Evolutionary conservation across 2,329 filamentous ascomycete genomes (phyloP).

Genomic region (Fusarium hostae): DNA sequence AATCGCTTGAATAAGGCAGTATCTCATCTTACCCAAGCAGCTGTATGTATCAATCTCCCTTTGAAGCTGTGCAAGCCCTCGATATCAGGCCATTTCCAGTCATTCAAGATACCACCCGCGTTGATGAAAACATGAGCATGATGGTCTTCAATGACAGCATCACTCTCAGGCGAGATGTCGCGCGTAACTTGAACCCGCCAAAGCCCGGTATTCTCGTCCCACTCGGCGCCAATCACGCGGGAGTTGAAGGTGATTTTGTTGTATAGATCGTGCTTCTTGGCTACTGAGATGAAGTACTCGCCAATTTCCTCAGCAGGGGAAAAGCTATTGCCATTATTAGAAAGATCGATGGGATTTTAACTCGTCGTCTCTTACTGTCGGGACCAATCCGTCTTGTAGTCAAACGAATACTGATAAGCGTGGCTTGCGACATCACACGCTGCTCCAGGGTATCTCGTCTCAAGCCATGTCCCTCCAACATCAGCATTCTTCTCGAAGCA

Average conservation of each 20-base stretch:
- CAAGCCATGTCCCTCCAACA: conserved; percentile 19
- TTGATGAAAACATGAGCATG: conserved; percentile 11
- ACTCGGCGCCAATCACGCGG: not conserved
- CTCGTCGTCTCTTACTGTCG: not conserved
- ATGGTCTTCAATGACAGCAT: not conserved
- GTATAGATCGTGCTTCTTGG: not conserved
- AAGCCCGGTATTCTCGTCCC: not conserved
- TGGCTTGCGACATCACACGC: conserved; percentile 14
- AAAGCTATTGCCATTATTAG: not conserved
- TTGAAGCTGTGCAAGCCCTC: not conserved
- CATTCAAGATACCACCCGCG: conserved; percentile 6
- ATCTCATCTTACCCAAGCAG: not conserved
- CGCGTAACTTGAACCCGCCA: not conserved
- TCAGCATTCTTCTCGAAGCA: conserved; percentile 18
- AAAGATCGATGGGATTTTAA: not conserved
- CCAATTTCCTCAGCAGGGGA: conserved; percentile 6
- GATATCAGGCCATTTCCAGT: conserved; percentile 21
- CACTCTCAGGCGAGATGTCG: not conserved
- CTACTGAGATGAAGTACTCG: conserved; percentile 13
- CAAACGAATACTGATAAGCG: conserved; percentile 5
- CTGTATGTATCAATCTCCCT: conserved; percentile 1
- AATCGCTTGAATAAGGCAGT: accelerated
- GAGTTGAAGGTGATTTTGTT: not conserved
- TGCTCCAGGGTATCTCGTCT: conserved; percentile 13
- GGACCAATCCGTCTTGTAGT: conserved; percentile 3